Evolutionary conservation across 2,329 filamentous ascomycete genomes (phyloP).

Genomic region (Fusarium protoensiforme): DNA sequence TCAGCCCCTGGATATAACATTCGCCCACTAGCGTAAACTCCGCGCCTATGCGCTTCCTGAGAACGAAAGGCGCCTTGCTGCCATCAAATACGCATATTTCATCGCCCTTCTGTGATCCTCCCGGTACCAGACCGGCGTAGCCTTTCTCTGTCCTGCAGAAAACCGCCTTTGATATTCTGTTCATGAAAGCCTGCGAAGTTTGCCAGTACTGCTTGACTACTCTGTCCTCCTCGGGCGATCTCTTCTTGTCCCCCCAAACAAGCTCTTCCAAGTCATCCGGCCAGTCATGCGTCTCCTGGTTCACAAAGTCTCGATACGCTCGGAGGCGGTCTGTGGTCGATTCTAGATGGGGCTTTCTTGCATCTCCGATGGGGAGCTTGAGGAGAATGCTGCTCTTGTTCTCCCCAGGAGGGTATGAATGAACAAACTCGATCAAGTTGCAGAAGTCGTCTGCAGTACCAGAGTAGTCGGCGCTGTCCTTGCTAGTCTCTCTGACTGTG

Average conservation of each 20-base stretch:
- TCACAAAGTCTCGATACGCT: neutral
- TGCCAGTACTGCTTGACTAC: neutral
- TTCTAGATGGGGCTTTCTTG: neutral
- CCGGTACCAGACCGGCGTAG: neutral
- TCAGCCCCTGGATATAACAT: neutral
- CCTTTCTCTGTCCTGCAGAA: neutral
- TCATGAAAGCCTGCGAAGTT: neutral
- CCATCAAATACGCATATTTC: neutral
- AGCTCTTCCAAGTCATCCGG: fast-evolving
- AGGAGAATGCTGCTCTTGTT: neutral
- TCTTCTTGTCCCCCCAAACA: neutral
- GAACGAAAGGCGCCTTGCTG: neutral
- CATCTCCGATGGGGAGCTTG: neutral
- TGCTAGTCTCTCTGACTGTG: neutral
- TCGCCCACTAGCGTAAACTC: neutral
- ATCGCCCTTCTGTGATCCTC: neutral
- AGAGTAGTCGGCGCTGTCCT: no score
- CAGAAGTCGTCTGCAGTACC: neutral
- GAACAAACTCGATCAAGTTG: neutral
- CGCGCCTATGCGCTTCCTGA: neutral
- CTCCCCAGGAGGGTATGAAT: neutral
- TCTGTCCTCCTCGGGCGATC: neutral
- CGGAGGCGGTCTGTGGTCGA: neutral
- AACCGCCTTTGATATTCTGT: neutral
- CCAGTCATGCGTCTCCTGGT: neutral